Conservation (phyloP, 169 alveolate genomes). For the Perkinsus chesapeaki region DNA sequence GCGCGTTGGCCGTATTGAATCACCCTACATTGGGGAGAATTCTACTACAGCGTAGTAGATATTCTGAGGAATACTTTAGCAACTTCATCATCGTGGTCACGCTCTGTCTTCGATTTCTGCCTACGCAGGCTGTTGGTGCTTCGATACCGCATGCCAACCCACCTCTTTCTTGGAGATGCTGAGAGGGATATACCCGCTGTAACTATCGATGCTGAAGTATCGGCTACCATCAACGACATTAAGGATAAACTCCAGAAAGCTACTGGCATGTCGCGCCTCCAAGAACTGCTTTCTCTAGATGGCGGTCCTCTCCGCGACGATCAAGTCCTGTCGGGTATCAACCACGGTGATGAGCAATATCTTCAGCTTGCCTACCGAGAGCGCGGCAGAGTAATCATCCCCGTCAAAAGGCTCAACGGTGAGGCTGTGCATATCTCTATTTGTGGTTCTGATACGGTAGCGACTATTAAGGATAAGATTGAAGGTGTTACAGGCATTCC, state of each 20-base stretch:
- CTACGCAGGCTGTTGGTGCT: no score
- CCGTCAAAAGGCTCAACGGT: background rate
- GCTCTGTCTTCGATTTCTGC: no score
- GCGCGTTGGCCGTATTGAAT: no score
- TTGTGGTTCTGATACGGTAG: background rate
- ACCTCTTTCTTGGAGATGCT: background rate
- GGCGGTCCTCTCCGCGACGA: background rate
- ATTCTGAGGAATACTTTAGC: no score
- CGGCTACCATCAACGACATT: background rate
- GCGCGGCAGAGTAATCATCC: background rate
- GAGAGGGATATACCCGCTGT: background rate
- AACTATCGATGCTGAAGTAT: background rate
- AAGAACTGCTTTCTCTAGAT: background rate
- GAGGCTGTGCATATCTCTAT: background rate
- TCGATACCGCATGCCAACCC: background rate
- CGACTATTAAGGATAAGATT: background rate
- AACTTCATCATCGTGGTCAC: no score
- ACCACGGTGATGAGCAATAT: background rate
- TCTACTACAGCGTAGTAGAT: no score
- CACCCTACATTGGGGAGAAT: no score
- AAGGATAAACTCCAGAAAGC: background rate
- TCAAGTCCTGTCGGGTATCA: background rate
- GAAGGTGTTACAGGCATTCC: background rate
- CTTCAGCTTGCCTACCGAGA: background rate
- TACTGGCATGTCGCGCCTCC: background rate